phyloP scores from a whole-genome alignment of 2,329 filamentous ascomycete species.

The Coniella vitis region DNA sequence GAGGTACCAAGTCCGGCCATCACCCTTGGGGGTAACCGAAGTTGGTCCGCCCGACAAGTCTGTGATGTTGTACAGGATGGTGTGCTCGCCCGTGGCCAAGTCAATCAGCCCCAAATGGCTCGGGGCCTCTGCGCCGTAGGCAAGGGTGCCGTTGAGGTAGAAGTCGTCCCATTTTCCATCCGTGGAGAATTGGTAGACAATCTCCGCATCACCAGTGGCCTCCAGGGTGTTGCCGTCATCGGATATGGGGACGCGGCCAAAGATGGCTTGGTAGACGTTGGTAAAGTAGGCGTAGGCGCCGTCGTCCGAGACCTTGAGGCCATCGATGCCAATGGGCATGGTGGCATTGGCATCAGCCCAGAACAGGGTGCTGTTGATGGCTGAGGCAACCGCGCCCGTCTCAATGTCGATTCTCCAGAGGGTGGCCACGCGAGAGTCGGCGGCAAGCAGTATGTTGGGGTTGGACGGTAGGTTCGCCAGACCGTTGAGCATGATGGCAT shows the following conservation, averaged over 20 bases:
- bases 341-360: slow-evolving; percentile 3
- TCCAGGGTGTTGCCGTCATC: slow-evolving; percentile 3
- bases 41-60: neutral
- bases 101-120: neutral
- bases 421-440: slow-evolving; percentile 10
- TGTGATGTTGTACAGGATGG: neutral
- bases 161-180: slow-evolving; percentile 9
- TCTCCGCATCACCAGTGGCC: slow-evolving; percentile 2
- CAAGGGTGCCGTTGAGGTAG: slow-evolving; percentile 2
- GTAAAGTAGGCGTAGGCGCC: slow-evolving; percentile 14
- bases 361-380: slow-evolving; percentile 3
- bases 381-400: slow-evolving; percentile 5
- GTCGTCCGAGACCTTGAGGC: slow-evolving; percentile 10
- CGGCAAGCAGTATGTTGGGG: slow-evolving; percentile 7
- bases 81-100: slow-evolving; percentile 4
- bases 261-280: slow-evolving; percentile 6
- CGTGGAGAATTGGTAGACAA: neutral
- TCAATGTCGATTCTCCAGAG: slow-evolving; percentile 13
- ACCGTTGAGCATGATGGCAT: slow-evolving; percentile 16
- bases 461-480: slow-evolving; percentile 10
- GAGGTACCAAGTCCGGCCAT: neutral
- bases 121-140: slow-evolving; percentile 7
- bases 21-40: slow-evolving; percentile 3
- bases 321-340: slow-evolving; percentile 12
- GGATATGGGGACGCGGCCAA: slow-evolving; percentile 12